Evolutionary conservation across 2,329 filamentous ascomycete genomes (phyloP).

Genomic region (Paraphoma chrysanthemicola): DNA sequence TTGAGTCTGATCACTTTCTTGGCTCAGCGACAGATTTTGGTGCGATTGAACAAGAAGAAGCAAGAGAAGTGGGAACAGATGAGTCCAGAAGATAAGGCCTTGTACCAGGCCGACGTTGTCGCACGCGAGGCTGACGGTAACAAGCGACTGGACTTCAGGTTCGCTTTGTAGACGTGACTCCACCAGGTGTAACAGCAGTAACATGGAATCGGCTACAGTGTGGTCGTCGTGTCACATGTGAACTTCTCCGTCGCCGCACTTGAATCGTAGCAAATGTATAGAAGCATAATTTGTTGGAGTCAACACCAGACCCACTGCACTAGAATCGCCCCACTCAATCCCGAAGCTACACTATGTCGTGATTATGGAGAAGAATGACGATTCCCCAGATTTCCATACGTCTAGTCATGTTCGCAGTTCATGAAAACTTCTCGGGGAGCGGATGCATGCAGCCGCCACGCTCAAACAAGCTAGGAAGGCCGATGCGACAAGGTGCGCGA

Average conservation of each 20-base stretch:
- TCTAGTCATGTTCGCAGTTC: neutral
- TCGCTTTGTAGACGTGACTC: constrained; percentile 26
- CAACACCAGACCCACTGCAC: neutral
- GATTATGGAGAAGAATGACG: constrained; percentile 17
- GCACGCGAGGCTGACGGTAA: constrained; percentile 44
- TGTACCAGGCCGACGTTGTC: constrained; percentile 54
- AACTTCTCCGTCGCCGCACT: neutral
- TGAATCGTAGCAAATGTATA: too few relatives aligned
- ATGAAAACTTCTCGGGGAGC: neutral
- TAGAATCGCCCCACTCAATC: constrained; percentile 3
- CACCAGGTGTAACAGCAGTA: too few relatives aligned
- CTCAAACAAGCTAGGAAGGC: neutral
- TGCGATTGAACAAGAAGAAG: constrained; percentile 39
- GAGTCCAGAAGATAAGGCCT: constrained; percentile 55
- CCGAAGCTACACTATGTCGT: constrained; percentile 11
- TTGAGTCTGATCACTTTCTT: constrained; percentile 58
- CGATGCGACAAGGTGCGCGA: neutral
- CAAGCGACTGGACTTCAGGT: constrained; percentile 50
- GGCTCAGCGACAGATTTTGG: constrained; percentile 56
- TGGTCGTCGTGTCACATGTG: neutral
- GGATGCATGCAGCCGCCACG: constrained; percentile 2
- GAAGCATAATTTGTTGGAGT: neutral
- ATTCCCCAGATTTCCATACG: constrained; percentile 5
- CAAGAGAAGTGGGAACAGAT: constrained; percentile 58
- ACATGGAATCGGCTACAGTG: too few relatives aligned